Evolutionary conservation across 768 basidiomycete genomes (phyloP).

Genomic region (Tricholoma hemisulphureum): DNA sequence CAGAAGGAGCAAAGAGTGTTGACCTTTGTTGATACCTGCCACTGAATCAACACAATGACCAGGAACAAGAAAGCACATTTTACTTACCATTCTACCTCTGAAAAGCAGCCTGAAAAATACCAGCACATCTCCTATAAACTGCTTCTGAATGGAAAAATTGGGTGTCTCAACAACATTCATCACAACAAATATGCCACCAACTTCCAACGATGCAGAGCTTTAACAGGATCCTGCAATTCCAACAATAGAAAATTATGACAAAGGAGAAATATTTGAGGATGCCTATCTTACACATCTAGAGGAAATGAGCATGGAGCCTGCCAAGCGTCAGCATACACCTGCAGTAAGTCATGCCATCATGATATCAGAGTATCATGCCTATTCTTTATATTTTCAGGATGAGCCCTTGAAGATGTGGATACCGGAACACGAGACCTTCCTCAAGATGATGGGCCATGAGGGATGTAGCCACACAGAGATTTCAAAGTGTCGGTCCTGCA

Average conservation of each 20-base stretch:
- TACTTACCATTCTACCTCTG: too few relatives aligned
- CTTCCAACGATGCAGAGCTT: too few relatives aligned
- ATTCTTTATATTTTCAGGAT: conserved; percentile 1
- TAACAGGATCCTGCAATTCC: background rate
- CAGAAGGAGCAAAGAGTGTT: background rate
- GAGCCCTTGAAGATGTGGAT: conserved; percentile 7
- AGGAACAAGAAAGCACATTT: too few relatives aligned
- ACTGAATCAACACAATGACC: background rate
- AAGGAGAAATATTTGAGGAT: background rate
- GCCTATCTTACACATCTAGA: background rate
- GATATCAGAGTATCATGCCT: background rate
- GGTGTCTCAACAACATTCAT: too few relatives aligned
- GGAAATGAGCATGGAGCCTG: background rate
- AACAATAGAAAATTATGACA: background rate
- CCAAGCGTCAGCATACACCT: background rate
- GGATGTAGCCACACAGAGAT: background rate
- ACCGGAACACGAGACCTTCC: conserved; percentile 4
- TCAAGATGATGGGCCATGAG: conserved; percentile 12
- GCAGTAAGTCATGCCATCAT: conserved; percentile 2
- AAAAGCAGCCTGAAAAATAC: too few relatives aligned
- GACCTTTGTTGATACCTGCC: too few relatives aligned
- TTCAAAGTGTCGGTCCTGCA: background rate
- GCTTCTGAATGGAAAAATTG: too few relatives aligned
- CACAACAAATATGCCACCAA: too few relatives aligned
- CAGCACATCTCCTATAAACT: too few relatives aligned